Evolutionary conservation across 345 rosid species (phyloP).

Genomic region (Gossypium herbaceum): DNA sequence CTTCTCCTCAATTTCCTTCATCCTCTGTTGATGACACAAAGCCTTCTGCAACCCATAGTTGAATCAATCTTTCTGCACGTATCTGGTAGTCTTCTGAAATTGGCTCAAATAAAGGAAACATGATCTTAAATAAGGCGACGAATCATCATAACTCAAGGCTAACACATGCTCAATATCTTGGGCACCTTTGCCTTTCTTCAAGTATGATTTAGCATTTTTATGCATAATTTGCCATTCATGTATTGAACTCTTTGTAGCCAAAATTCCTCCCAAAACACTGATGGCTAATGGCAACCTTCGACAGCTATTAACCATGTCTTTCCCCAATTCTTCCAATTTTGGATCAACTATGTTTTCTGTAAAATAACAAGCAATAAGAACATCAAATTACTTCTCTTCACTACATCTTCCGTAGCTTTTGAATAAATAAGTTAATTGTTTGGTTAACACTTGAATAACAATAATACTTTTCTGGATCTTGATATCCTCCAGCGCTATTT

Average conservation of each 20-base stretch:
- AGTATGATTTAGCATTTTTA: background rate
- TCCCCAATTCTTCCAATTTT: slow-evolving; percentile 17
- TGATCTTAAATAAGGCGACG: background rate
- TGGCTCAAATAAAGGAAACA: background rate
- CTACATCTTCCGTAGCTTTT: background rate
- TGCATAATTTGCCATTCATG: background rate
- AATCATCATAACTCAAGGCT: background rate
- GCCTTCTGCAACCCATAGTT: background rate
- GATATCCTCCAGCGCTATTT: no score
- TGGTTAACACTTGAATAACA: background rate
- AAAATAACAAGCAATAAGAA: background rate
- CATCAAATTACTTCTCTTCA: background rate
- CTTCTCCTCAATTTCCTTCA: background rate
- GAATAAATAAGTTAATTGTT: background rate
- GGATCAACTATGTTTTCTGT: background rate
- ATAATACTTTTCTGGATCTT: no score
- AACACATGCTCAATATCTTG: background rate
- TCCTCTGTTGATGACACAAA: background rate
- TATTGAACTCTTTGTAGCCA: background rate
- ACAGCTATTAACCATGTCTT: slow-evolving; percentile 22
- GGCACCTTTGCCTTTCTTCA: background rate
- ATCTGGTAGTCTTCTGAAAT: background rate
- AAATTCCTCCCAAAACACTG: slow-evolving; percentile 20
- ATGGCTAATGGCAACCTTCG: slow-evolving; percentile 33
- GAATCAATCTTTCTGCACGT: background rate